These are phyloP conservation scores for Dactylellina parvicollis DNA, from an alignment of 2,329 filamentous ascomycete genomes.

Conservation along the genomic window DNA sequence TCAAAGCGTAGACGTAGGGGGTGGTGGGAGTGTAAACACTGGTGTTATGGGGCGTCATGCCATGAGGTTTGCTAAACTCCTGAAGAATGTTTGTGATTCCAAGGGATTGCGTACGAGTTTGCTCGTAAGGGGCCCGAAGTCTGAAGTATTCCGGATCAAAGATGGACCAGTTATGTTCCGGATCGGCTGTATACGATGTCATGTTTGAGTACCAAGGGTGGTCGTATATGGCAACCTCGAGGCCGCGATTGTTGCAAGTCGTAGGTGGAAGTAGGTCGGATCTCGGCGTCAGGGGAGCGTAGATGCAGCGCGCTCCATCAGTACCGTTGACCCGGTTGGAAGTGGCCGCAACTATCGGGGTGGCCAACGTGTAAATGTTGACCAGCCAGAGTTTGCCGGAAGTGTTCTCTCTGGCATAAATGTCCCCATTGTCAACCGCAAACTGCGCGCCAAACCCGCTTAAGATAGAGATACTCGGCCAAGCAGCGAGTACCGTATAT, in stretches of 20 bases:
- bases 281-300: neutral
- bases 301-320: neutral
- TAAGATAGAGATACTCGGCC: neutral
- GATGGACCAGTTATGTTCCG: neutral
- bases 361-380: neutral
- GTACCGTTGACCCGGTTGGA: neutral
- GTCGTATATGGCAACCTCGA: slow-evolving; percentile 16
- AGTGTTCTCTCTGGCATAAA: neutral
- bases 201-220: neutral
- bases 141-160: slow-evolving; percentile 3
- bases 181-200: neutral
- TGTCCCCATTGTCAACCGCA: neutral
- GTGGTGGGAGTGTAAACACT: neutral
- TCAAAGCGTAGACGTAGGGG: neutral
- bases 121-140: neutral
- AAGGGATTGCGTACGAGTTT: neutral
- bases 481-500: neutral
- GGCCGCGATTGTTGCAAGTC: neutral
- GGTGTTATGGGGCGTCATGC: neutral
- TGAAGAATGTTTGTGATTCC: neutral
- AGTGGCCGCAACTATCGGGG: neutral
- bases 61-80: neutral
- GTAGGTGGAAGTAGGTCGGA: neutral
- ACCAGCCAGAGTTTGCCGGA: neutral
- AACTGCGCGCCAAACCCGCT: neutral